Percentiles rank a stretch among this genome's conserved stretches.
Conservation (phyloP, 2,329 filamentous ascomycete genomes). For the Colletotrichum navitas region DNA sequence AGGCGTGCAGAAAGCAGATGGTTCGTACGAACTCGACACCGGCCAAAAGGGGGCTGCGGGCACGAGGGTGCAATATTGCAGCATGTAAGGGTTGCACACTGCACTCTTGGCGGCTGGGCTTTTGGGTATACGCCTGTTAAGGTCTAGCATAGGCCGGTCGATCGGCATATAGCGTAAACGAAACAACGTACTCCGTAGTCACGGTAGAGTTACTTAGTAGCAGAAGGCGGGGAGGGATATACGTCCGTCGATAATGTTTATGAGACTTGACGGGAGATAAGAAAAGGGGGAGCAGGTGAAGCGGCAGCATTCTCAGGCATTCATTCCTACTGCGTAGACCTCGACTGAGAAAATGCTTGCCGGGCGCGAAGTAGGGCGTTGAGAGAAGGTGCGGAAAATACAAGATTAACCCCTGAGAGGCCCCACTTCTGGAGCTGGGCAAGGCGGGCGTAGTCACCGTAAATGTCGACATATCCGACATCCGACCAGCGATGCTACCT, state of each 20-base stretch:
- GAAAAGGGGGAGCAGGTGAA: slow-evolving; percentile 9
- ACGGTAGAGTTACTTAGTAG: neutral
- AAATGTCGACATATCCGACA: slow-evolving; percentile 31
- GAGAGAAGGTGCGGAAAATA: slow-evolving; percentile 26
- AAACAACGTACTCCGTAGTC: neutral
- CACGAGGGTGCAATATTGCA: slow-evolving; percentile 29
- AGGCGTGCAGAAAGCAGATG: neutral
- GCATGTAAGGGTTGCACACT: slow-evolving; percentile 27
- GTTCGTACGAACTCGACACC: neutral
- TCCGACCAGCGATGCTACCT: slow-evolving; percentile 13
- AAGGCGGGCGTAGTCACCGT: slow-evolving; percentile 27
- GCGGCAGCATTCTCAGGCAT: slow-evolving; percentile 32
- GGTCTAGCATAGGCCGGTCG: slow-evolving; percentile 11
- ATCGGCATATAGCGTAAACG: slow-evolving; percentile 34
- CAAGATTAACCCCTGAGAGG: slow-evolving; percentile 28
- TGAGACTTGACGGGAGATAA: neutral
- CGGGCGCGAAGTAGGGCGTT: slow-evolving; percentile 5
- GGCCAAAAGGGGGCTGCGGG: neutral
- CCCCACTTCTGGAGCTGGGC: slow-evolving; percentile 18
- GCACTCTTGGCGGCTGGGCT: neutral
- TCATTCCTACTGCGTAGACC: too few relatives aligned
- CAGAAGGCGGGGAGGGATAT: slow-evolving; percentile 22
- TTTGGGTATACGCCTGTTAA: slow-evolving; percentile 25
- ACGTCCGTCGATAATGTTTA: neutral
- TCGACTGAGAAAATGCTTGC: neutral